phyloP scores from a whole-genome alignment of 2,329 filamentous ascomycete species.

The Boeremia lycopersici region DNA sequence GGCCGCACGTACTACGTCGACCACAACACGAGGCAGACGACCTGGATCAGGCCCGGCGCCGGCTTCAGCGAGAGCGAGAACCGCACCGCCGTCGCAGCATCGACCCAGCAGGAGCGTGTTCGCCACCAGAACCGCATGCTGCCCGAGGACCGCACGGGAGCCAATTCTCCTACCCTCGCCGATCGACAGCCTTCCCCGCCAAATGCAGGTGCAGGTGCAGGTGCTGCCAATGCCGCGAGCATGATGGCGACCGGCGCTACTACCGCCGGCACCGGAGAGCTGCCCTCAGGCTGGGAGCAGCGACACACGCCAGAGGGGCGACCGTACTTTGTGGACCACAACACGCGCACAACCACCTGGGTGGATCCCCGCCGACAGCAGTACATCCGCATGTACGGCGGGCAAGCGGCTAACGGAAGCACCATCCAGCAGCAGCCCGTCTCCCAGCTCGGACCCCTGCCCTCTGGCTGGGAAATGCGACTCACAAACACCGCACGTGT shows the following conservation, averaged over 20 bases:
- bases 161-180: constrained; percentile 82
- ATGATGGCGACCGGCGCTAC: constrained; percentile 97
- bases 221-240: constrained; percentile 64
- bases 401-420: constrained; percentile 74
- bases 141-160: constrained; percentile 91
- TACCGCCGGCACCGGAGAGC: constrained; percentile 90
- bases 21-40: constrained; percentile 94
- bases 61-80: constrained; percentile 77
- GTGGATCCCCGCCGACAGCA: constrained; percentile 96
- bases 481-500: constrained; percentile 97
- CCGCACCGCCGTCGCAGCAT: constrained; percentile 81
- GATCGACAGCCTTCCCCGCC: constrained; percentile 55
- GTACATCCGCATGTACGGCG: constrained; percentile 97
- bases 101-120: constrained; percentile 89
- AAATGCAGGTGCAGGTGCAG: not conserved
- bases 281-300: constrained; percentile 96
- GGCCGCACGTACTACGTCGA: constrained; percentile 98
- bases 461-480: constrained; percentile 99
- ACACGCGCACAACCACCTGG: constrained; percentile 97
- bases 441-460: constrained; percentile 90
- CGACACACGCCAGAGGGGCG: constrained; percentile 93
- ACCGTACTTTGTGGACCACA: constrained; percentile 97
- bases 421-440: constrained; percentile 98
- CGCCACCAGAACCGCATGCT: constrained; percentile 95
- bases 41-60: constrained; percentile 89